Evolutionary conservation across 148 eudicot species (phyloP).

Genomic region (Rhododendron vialii): DNA sequence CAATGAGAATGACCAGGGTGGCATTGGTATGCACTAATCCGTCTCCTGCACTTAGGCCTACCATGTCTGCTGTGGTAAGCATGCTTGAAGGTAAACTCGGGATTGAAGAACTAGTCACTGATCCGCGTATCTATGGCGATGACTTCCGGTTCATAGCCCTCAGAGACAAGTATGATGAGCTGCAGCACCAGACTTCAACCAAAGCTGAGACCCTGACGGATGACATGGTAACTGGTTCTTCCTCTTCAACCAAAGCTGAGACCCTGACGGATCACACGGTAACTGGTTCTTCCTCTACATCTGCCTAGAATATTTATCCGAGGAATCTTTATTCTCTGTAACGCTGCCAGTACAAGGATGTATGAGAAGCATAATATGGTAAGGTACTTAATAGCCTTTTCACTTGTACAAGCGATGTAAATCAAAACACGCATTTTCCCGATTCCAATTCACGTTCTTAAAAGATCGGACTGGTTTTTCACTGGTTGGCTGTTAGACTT

Average conservation of each 20-base stretch:
- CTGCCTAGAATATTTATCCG: neutral
- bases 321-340: neutral
- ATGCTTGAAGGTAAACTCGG: conserved; percentile 21
- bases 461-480: neutral
- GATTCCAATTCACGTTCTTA: neutral
- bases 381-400: neutral
- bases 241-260: conserved; percentile 2
- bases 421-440: neutral
- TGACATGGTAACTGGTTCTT: neutral
- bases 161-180: conserved; percentile 23
- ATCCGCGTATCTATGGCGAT: conserved; percentile 4
- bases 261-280: neutral
- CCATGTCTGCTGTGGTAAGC: conserved; percentile 24
- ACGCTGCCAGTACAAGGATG: neutral
- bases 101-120: neutral
- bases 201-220: neutral
- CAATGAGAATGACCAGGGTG: conserved; percentile 32
- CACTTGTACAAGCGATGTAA: neutral
- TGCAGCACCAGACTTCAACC: neutral
- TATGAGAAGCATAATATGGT: neutral
- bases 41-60: conserved; percentile 50
- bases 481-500: neutral
- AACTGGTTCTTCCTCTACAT: conserved; percentile 14
- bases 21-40: conserved; percentile 46
- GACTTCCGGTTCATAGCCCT: conserved; percentile 17